phyloP scores from a whole-genome alignment of 257 asterid genomes.

The Linderniella brevidens region DNA sequence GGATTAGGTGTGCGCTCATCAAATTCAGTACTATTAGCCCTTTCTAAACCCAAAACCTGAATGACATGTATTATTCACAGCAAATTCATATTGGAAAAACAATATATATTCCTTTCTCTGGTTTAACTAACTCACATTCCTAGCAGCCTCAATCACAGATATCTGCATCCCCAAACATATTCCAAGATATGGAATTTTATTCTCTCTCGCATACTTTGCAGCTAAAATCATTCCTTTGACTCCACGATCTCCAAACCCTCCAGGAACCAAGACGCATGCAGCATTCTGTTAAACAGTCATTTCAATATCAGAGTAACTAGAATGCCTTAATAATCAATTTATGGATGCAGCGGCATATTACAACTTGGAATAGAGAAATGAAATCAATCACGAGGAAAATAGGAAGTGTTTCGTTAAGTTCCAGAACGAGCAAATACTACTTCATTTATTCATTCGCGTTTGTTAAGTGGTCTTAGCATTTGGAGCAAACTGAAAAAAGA shows the following conservation, averaged over 20 bases:
- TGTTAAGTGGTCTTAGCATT: too few relatives aligned
- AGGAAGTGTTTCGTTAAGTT: too few relatives aligned
- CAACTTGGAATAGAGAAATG: too few relatives aligned
- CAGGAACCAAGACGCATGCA: slow-evolving; percentile 89
- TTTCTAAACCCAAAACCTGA: slow-evolving; percentile 59
- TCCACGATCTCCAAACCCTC: slow-evolving; percentile 99
- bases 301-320: not conserved
- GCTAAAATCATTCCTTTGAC: slow-evolving; percentile 92
- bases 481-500: too few relatives aligned
- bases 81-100: too few relatives aligned
- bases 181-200: slow-evolving; percentile 75
- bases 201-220: slow-evolving; percentile 91
- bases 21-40: slow-evolving; percentile 80
- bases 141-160: slow-evolving; percentile 81
- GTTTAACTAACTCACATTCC: slow-evolving; percentile 70
- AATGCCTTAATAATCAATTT: not conserved
- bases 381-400: too few relatives aligned
- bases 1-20: slow-evolving; percentile 51
- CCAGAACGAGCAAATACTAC: too few relatives aligned
- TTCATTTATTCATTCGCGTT: too few relatives aligned
- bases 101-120: too few relatives aligned
- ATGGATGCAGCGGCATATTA: too few relatives aligned
- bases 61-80: slow-evolving; percentile 4
- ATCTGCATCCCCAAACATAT: slow-evolving; percentile 98
- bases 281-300: slow-evolving; percentile 41